Evolutionary conservation across 2,329 filamentous ascomycete species (phyloP), one percentile per base, ranked within the genome.

Genomic region (Sporothrix variecibatus): DNA sequence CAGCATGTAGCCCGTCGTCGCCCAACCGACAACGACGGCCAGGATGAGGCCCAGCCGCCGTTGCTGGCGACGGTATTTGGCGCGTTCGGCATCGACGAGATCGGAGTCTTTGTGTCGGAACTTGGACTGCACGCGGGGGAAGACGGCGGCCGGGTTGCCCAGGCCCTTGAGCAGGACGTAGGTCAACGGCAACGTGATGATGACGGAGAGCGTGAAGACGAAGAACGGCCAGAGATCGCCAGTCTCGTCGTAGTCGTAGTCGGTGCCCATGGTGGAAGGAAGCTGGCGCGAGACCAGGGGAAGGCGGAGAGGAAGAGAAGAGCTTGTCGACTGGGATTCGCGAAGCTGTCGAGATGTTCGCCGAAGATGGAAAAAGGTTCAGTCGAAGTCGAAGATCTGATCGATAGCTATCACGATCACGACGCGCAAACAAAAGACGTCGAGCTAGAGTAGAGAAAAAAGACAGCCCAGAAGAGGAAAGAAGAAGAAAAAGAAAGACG

Each of bases 171-270:
- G 87, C 78, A 97, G 90, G 77, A 91, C 93, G 84, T 97, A 97
- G 79, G 95, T 97, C 80, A 97, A 88, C 76, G 95, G 95, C 75
- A 97, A 85, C 46, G 96, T 98, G 83, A 98, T 89, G 78, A 99
- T 90, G 80, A 92, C 91, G 76, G 92, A 91, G 80, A 98, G 88
- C 60, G 95, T 98, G 81, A 98, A 91, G 84, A 98, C 92, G 87
- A 99, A 99, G 89, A 97, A 97, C 78, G 97, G 96, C 87, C 98
- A 99, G 87, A 98, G 98, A 89, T 98, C 94, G 79, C 94, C 95
- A 90, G 96, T 91, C 82, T 97, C 93, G 89, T 99, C 96, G 86
- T 99, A 99, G 80, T 93, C 97, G 88, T 99, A 99, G 84, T 98
- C 95, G 80, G 93, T 94, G 82, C 92, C 95, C 91, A 96, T 96